Percentiles rank a stretch among this genome's conserved stretches.
Evolutionary conservation across 1,139 yeast species (phyloP).

Genomic region (Chernovozyma aurita): DNA sequence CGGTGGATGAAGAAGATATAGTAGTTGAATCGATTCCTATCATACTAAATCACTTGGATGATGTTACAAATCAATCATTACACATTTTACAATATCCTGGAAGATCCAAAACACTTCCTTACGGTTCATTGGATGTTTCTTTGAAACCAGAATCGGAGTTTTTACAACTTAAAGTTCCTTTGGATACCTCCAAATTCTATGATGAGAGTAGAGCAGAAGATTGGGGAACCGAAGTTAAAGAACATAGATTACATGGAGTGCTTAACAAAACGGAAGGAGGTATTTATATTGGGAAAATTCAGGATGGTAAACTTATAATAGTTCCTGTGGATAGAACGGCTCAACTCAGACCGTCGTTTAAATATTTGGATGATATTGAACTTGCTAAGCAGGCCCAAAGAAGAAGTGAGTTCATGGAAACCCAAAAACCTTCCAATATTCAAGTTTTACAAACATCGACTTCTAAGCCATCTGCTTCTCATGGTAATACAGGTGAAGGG

Average conservation of each 20-base stretch:
- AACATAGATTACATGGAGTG: constrained; percentile 69
- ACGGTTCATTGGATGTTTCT: constrained; percentile 45
- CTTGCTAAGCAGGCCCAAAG: constrained; percentile 21
- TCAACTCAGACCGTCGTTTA: constrained; percentile 79
- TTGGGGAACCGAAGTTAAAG: constrained; percentile 55
- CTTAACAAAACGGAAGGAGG: constrained; percentile 54
- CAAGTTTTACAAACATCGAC: constrained; percentile 40
- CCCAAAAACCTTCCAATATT: constrained; percentile 17
- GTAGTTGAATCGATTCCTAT: constrained; percentile 74
- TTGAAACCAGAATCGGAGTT: constrained; percentile 55
- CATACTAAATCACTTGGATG: constrained; percentile 25
- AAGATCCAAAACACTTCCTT: constrained; percentile 48
- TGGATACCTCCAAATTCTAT: constrained; percentile 60
- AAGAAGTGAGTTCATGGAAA: constrained; percentile 22
- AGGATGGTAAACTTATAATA: constrained; percentile 48
- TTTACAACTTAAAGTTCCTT: constrained; percentile 68
- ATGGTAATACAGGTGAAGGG: constrained; percentile 73
- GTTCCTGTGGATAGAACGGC: constrained; percentile 64
- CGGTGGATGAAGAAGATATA: constrained; percentile 59
- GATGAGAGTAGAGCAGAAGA: constrained; percentile 59
- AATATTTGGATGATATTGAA: constrained; percentile 60
- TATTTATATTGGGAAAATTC: constrained; percentile 32
- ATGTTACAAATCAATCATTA: constrained; percentile 21
- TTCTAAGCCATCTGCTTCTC: constrained; percentile 44
- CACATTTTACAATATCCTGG: constrained; percentile 69